Conservation (phyloP, 2,329 filamentous ascomycete genomes). For the Cercospora sp. region DNA sequence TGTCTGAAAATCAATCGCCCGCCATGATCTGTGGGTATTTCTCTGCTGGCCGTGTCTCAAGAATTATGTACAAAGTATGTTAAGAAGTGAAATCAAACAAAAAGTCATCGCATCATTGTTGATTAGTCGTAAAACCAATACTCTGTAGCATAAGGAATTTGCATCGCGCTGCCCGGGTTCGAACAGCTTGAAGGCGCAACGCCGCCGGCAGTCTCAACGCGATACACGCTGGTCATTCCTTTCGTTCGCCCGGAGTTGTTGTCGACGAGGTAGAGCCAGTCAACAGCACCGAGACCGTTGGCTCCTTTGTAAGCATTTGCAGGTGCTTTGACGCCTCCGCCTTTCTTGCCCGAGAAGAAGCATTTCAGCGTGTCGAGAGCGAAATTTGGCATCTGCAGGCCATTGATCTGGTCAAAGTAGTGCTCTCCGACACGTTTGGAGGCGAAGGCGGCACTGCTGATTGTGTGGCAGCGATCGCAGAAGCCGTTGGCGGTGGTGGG, state of each 20-base stretch:
- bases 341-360: constrained; percentile 52
- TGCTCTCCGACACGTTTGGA: constrained; percentile 58
- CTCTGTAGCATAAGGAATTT: constrained; percentile 49
- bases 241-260: constrained; percentile 38
- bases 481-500: constrained; percentile 18
- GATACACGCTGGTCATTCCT: constrained; percentile 49
- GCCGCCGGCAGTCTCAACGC: constrained; percentile 52
- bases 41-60: not conserved
- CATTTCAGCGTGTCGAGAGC: constrained; percentile 50
- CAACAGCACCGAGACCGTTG: constrained; percentile 42
- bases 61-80: not conserved
- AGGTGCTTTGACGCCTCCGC: constrained; percentile 56
- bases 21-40: not conserved
- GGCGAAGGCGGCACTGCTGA: constrained; percentile 18
- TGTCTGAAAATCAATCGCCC: not conserved
- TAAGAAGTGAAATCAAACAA: not conserved
- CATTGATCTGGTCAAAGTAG: constrained; percentile 57
- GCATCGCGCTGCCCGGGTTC: constrained; percentile 30
- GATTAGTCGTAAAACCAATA: constrained; percentile 49
- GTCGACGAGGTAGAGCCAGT: constrained; percentile 51
- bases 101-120: not conserved
- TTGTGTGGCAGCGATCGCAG: constrained; percentile 34
- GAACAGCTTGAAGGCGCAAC: constrained; percentile 43
- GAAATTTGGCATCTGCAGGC: constrained; percentile 58
- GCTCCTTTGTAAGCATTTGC: constrained; percentile 40